A percentile compares a stretch with the other conserved stretches of the same genome.
Conservation (phyloP, 1,139 yeast species). For the Hansenula sp. region DNA sequence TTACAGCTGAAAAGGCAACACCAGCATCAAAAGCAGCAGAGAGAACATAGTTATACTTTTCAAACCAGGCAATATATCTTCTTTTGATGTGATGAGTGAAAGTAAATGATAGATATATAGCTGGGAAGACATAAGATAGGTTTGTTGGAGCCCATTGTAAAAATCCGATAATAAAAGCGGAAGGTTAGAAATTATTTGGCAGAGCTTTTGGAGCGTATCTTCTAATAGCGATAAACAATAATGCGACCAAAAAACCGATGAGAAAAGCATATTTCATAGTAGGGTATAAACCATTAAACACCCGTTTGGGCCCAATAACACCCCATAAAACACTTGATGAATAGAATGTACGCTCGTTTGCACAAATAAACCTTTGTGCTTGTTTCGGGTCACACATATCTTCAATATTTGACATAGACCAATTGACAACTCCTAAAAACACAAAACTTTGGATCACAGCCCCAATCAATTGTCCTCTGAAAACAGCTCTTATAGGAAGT, state of each 20-base stretch:
- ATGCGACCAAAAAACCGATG: constrained; percentile 47
- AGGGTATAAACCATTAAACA: constrained; percentile 49
- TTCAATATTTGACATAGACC: constrained; percentile 44
- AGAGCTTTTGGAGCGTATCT: constrained; percentile 30
- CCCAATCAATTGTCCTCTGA: constrained; percentile 53
- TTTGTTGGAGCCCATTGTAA: constrained; percentile 45
- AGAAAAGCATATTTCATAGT: constrained; percentile 47
- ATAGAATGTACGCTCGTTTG: constrained; percentile 42
- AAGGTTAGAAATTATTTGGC: constrained; percentile 40
- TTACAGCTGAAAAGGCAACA: constrained; percentile 50
- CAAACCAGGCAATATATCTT: constrained; percentile 56
- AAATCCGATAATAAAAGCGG: constrained; percentile 44
- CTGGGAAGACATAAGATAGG: constrained; percentile 50
- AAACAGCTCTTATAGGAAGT: constrained; percentile 58
- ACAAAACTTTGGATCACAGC: constrained; percentile 41
- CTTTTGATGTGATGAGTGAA: constrained; percentile 53
- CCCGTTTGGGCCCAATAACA: constrained; percentile 61
- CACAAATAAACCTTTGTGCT: constrained; percentile 40
- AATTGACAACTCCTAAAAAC: constrained; percentile 49
- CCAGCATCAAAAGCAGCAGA: constrained; percentile 59
- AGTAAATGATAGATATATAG: constrained; percentile 42
- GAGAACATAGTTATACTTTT: constrained; percentile 58
- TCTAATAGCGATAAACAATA: constrained; percentile 39
- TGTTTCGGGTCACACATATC: constrained; percentile 45
- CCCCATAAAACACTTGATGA: constrained; percentile 58